Evolutionary conservation across 169 alveolate genomes (phyloP), one percentile per base, ranked within the genome.

Genomic region (Babesia bigemina): DNA sequence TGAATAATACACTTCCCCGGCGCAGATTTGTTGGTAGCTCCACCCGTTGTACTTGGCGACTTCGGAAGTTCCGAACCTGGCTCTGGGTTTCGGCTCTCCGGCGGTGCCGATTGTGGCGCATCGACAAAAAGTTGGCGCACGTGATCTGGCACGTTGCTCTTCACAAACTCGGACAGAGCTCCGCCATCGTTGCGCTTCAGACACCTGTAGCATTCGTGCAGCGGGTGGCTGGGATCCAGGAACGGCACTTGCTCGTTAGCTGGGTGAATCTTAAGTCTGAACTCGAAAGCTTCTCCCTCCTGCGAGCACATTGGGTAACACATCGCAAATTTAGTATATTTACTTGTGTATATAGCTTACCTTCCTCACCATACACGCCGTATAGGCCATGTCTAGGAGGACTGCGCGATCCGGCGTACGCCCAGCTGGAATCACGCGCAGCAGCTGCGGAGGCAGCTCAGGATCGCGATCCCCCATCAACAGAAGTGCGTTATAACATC

Each of bases 201-300:
- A 53, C 22, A 22, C 45, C 10, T 16, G 71, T 76, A 76, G 33
- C 76, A 63, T 19, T 56, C 42, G 71, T 76, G 70, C 39, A 76
- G 48, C 17, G 59, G 63, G 47, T 76, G 72, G 17, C 45, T 66
- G 55, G 77, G 36, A 17, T 76, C 86, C 72, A 76, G 63, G 50
- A 76, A 76, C 13, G 86, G 79, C n/a, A 76, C 72, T 19, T 33
- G 24, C 47, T 76, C 36, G 55, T 36, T 12, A 22, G 53, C 61
- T 2, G 69, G 71, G 39, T 76, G 86, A 4, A 76, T 76, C 63
- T 76, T 76, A 42, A 76, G 70, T 26, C 78, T 65, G 69, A 76
- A 76, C 70, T 76, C 86, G 60, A 76, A 76, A 33, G 77, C 17
- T 12, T 56, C 73, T 1, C 86, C 86, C 39, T 76, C 86, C 86